Base-by-base conservation (phyloP, 2,329 filamentous ascomycete genomes). In the Metarhizium humberi region DNA sequence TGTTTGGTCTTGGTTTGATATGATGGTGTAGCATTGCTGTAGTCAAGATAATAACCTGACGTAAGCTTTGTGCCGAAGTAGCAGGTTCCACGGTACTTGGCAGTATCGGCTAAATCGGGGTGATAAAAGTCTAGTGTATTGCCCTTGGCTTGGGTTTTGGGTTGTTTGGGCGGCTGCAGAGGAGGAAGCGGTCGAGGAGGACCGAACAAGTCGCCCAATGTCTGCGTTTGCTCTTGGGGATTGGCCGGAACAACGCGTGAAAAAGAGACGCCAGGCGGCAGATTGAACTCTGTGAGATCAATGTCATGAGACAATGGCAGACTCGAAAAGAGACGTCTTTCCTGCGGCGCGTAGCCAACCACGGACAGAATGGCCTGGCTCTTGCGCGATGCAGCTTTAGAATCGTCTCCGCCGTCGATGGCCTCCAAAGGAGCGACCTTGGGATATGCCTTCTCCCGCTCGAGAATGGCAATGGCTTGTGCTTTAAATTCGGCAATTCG, bases 261-360 rank as follows among this genome's bases (percentile, higher is more conserved):
- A 43, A 72, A 62, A 20, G 82, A 82, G 46, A 96, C 81, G 42
- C 90, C 90, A 56, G 83, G 85, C 0, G 92, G 92, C 30, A 96
- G 73, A 20, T 75, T 79, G 42, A 79, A 76, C 64, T 67, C 61
- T 49, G 65, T 61, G 55, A 70, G 55, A 42, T 70, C 64, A 42
- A 64, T 56, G 51, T 68, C 63, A 11, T 64, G 57, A 2, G 69
- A 64, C 14, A 64, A 50, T 8, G 72, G 88, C 51, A 96, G 75
- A 69, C 92, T 95, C 4, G 92, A 95, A 68, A 94, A 96, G 4
- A 96, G 75, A 57, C 92, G 88, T 62, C 85, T 86, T 40, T 88
- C 80, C 49, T 84, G 84, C 2, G 86, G 84, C 45, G 87, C 87
- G 61, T 85, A 87, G 54, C 89, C 90, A 61, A 85, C 86, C 1